These are phyloP conservation scores for Blastobotrys ciferrii DNA, from an alignment of 1,139 yeast species.

Conservation along the genomic window DNA sequence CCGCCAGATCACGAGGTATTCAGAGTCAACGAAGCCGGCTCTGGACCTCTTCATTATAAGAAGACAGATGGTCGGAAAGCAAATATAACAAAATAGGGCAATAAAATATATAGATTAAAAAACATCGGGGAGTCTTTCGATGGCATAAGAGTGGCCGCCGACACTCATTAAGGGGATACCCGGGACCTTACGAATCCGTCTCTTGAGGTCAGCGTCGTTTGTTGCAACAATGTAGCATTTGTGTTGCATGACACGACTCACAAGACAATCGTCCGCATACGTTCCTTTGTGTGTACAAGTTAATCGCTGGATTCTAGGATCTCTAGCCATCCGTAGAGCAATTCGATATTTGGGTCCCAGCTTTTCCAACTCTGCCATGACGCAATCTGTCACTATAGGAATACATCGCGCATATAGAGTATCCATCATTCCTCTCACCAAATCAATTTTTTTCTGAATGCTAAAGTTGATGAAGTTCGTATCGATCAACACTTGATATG, in stretches of 20 bases:
- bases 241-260: constrained; percentile 88
- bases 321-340: constrained; percentile 88
- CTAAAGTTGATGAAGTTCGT: constrained; percentile 95
- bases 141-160: constrained; percentile 87
- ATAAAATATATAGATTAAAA: constrained; percentile 45
- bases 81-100: not conserved
- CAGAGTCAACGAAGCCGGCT: no score
- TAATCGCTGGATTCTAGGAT: constrained; percentile 83
- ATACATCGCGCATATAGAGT: constrained; percentile 90
- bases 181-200: constrained; percentile 91
- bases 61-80: not conserved
- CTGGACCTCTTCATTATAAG: no score
- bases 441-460: constrained; percentile 89
- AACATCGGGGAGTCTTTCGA: constrained; percentile 92
- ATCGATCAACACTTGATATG: constrained; percentile 92
- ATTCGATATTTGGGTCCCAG: constrained; percentile 92
- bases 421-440: constrained; percentile 96
- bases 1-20: no score
- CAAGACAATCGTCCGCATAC: constrained; percentile 97
- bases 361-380: constrained; percentile 95
- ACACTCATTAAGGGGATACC: constrained; percentile 97
- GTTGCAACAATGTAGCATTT: constrained; percentile 97
- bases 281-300: constrained; percentile 93
- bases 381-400: constrained; percentile 95
- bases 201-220: constrained; percentile 95